Evolutionary conservation across 164 flowering plant species (phyloP), one percentile per base, ranked within the genome.

Genomic region (Aristolochia californica): DNA sequence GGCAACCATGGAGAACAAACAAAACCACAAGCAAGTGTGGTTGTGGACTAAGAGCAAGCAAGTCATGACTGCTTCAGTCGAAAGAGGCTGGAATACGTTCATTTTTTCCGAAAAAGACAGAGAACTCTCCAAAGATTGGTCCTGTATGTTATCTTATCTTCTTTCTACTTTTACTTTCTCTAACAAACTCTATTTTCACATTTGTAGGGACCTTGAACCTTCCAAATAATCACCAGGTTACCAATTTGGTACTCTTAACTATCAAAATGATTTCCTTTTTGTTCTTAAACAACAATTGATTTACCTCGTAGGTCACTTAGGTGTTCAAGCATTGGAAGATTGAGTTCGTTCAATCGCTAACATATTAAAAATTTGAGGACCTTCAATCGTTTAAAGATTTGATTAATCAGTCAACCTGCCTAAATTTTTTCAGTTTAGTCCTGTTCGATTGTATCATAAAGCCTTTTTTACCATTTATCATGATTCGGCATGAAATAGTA

Each of bases 1-100:
- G 53, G 58, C 62, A 40, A 59, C 53, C n/a, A 45, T 59, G 14
- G 67, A 55, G 63, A 54, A 25, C 52, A 25, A 53, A 25, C 45
- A 66, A 34, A 59, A 60, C 51, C 49, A 64, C 47, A 91, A 87
- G 76, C 58, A 62, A 59, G 97, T 85, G 4, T 87, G 97, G 97
- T 71, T 91, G 58, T 87, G 97, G 97, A 91, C 91, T 0, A 79
- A 84, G 61, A 83, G 66, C 74, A 80, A 84, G 71, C 66, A 80
- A 64, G 94, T 87, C n/a, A 91, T 87, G 97, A 82, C 91, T 1
- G 69, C 89, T 23, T 85, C 96, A 0, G 85, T 85, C 0, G 97
- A 87, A 70, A 76, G 89, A 70, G 97, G 96, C 24, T 91, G 97
- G 97, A 75, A 72, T 65, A 87, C 96, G 52, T 85, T 85, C 67